phyloP scores from a whole-genome alignment of 768 basidiomycete species.

The Boletus vermiculosoides region DNA sequence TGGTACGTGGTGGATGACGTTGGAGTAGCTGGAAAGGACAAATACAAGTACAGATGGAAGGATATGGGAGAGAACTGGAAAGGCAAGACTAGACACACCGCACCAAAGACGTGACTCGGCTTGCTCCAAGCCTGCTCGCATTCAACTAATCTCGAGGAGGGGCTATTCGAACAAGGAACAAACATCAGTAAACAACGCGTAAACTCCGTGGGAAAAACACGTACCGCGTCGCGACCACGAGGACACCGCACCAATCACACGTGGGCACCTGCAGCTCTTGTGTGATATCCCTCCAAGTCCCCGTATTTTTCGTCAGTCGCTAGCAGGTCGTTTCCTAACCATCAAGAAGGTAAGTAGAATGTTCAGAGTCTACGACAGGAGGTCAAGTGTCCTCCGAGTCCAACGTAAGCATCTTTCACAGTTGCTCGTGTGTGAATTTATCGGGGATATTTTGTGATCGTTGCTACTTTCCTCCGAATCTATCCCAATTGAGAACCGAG shows the following conservation, averaged over 20 bases:
- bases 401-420: neutral
- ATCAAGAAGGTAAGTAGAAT: no score
- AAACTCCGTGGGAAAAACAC: conserved; percentile 25
- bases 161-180: conserved; percentile 27
- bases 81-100: neutral
- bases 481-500: neutral
- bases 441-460: neutral
- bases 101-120: conserved; percentile 1
- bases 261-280: neutral
- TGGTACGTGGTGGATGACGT: neutral
- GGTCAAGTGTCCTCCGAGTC: neutral
- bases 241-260: conserved; percentile 17
- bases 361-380: neutral
- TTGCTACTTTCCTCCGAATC: neutral
- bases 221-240: conserved; percentile 18
- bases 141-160: neutral
- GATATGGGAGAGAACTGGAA: neutral
- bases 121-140: neutral
- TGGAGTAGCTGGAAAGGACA: neutral
- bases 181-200: conserved; percentile 34
- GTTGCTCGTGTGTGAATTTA: neutral
- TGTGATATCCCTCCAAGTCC: no score
- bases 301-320: neutral
- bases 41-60: conserved; percentile 27
- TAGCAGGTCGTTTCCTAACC: no score